Percentiles rank a stretch among this genome's conserved stretches.
Conservation (phyloP, 1,284 basidiomycete species). For the Xerocomus nothofagi region DNA sequence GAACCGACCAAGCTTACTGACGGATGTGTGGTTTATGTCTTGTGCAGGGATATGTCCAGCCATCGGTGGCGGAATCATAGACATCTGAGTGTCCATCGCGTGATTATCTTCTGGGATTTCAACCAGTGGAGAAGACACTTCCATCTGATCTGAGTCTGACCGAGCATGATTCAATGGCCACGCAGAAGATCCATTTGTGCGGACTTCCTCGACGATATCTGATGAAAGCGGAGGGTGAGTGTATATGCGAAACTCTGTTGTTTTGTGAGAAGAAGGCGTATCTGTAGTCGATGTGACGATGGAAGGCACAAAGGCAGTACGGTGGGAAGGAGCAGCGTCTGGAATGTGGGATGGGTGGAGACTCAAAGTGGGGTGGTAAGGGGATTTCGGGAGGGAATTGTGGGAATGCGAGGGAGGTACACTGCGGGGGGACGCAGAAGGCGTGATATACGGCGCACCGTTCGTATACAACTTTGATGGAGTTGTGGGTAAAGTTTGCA, state of each 20-base stretch:
- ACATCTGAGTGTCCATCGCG: constrained; percentile 52
- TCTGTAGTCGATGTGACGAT: constrained; percentile 37
- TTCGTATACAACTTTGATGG: constrained; percentile 40
- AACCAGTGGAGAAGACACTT: constrained; percentile 47
- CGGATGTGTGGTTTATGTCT: constrained; percentile 39
- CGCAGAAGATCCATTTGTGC: constrained; percentile 30
- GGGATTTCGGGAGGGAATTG: constrained; percentile 39
- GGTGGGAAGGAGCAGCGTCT: constrained; percentile 55
- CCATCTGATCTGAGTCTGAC: constrained; percentile 61
- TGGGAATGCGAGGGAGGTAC: constrained; percentile 64
- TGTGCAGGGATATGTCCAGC: constrained; percentile 29
- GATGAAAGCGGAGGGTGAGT: constrained; percentile 32
- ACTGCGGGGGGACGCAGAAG: constrained; percentile 53
- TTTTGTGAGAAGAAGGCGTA: constrained; percentile 35
- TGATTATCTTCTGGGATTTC: constrained; percentile 44
- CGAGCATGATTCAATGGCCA: constrained; percentile 34
- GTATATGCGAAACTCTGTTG: constrained; percentile 38
- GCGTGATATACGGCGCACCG: constrained; percentile 43
- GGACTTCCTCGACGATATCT: constrained; percentile 42
- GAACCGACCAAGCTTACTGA: constrained; percentile 55
- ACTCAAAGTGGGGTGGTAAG: constrained; percentile 36
- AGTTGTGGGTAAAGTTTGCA: constrained; percentile 33
- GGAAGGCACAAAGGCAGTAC: constrained; percentile 52
- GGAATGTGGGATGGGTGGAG: constrained; percentile 41
- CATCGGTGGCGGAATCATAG: constrained; percentile 48